phyloP scores from a whole-genome alignment of 805 yeast species.

The Teunomyces atbi region DNA sequence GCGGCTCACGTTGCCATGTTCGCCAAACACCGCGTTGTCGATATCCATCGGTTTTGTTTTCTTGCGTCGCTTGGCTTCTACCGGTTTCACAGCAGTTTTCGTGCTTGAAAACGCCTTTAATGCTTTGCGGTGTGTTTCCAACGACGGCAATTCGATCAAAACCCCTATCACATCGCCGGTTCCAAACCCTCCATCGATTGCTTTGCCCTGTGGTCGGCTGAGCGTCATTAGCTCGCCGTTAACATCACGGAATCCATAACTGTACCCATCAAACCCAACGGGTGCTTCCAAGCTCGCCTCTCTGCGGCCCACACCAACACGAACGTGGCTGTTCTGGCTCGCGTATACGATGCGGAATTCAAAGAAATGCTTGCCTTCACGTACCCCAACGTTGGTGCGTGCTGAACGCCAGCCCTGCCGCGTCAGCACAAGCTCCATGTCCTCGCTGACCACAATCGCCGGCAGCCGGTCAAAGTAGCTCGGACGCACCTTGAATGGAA shows the following conservation, averaged over 20 bases:
- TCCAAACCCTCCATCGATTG: conserved; percentile 43
- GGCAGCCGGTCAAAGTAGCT: conserved; percentile 69
- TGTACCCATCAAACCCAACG: conserved; percentile 92
- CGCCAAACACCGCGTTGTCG: conserved; percentile 9
- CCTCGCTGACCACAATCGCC: conserved; percentile 41
- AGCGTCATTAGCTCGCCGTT: conserved; percentile 74
- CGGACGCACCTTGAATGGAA: conserved; percentile 59
- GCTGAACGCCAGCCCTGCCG: conserved; percentile 77
- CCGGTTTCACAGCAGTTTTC: neutral
- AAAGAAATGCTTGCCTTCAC: conserved; percentile 78
- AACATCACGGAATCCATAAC: conserved; percentile 84
- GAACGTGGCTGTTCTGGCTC: conserved; percentile 53
- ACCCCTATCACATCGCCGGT: conserved; percentile 85
- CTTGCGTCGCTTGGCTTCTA: conserved; percentile 8
- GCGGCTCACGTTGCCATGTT: conserved; percentile 51
- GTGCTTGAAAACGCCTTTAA: conserved; percentile 29
- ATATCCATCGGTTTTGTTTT: conserved; percentile 11
- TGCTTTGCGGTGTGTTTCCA: conserved; percentile 42
- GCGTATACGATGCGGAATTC: conserved; percentile 63
- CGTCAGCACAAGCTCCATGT: conserved; percentile 48
- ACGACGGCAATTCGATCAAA: conserved; percentile 63
- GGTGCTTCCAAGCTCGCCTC: conserved; percentile 94
- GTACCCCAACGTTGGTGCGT: conserved; percentile 68
- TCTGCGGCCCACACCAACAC: conserved; percentile 79
- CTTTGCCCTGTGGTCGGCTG: conserved; percentile 58